Evolutionary conservation across 192 early-diverging fungal species (phyloP), one percentile per base, ranked within the genome.

Genomic region (Linnemannia exigua): DNA sequence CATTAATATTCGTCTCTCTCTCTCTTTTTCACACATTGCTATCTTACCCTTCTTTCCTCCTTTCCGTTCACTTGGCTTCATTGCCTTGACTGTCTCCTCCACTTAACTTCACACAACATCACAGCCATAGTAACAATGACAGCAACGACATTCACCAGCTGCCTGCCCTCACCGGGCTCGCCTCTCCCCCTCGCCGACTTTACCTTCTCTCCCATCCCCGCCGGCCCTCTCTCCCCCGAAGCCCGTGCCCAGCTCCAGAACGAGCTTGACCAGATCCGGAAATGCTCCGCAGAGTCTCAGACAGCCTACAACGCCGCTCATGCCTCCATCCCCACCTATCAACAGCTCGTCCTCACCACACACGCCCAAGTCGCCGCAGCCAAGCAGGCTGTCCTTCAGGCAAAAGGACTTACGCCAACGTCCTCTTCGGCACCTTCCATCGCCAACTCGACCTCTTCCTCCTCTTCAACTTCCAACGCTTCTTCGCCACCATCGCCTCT

Each of bases 301-400:
- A 25, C n/a, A 16, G 77, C 78, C 38, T 76, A 77, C 44, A 86
- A 86, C n/a, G 74, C 70, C n/a, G 78, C 84, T n/a, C 84, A 86
- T 58, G 84, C 79, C 48, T 76, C 84, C 52, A 86, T 86, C 35
- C 73, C 84, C 4, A 47, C 76, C 69, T 86, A 73, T 72, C 84
- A 86, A 41, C 73, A 86, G 48, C 84, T 86, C 15, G 84, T 86
- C 22, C 70, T 86, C 58, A 77, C 84, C 20, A 86, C 84, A 5
- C 84, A 86, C 33, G 84, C 78, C 47, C 84, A 86, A 63, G 84
- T 86, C 16, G 84, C 78, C 22, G 70, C 69, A 47, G 84, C 84
- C 28, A 86, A 86, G 41, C 78, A 86, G 63, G 84, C 84, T 20
- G 63, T 86, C 17, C 70, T 77, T 1, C 36, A 75, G 9, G 84